Evolutionary conservation across 1,284 basidiomycete species (phyloP).

Genomic region (Pterulicium gracile): DNA sequence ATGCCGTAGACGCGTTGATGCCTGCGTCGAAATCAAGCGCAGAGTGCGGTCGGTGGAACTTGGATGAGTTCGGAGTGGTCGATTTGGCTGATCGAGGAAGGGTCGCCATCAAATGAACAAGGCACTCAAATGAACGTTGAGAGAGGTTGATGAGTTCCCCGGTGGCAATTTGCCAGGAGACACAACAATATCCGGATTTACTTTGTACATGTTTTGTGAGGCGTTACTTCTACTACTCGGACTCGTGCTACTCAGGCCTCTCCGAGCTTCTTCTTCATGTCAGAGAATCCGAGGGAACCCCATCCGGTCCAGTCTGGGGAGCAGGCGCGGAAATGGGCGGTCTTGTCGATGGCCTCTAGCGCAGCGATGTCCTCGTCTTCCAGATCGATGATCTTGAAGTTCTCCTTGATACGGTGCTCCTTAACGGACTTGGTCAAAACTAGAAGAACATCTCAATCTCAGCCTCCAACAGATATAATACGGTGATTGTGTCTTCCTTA

Average conservation of each 20-base stretch:
- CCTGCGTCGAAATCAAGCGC: slow-evolving; percentile 57
- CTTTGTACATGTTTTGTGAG: neutral
- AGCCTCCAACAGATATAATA: too few relatives aligned
- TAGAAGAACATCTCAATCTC: neutral
- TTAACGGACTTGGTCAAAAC: neutral
- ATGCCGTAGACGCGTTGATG: slow-evolving; percentile 63
- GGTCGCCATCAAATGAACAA: slow-evolving; percentile 17
- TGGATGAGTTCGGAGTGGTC: slow-evolving; percentile 7
- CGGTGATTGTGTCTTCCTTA: too few relatives aligned
- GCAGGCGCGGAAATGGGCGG: slow-evolving; percentile 48
- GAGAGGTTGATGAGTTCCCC: neutral
- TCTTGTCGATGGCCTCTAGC: slow-evolving; percentile 46
- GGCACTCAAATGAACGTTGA: neutral
- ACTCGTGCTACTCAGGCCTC: neutral
- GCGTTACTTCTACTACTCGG: neutral
- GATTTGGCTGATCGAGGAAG: slow-evolving; percentile 17
- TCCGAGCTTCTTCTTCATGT: slow-evolving; percentile 27
- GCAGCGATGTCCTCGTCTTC: slow-evolving; percentile 44
- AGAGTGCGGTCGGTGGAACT: slow-evolving; percentile 18
- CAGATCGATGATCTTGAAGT: slow-evolving; percentile 39
- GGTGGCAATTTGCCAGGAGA: neutral
- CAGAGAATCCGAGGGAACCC: slow-evolving; percentile 51
- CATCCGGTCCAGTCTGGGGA: slow-evolving; percentile 53
- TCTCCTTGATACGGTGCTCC: neutral
- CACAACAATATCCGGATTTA: too few relatives aligned